phyloP scores from a whole-genome alignment of 1,139 yeast genomes.

The Magnusiomyces starmeri region DNA sequence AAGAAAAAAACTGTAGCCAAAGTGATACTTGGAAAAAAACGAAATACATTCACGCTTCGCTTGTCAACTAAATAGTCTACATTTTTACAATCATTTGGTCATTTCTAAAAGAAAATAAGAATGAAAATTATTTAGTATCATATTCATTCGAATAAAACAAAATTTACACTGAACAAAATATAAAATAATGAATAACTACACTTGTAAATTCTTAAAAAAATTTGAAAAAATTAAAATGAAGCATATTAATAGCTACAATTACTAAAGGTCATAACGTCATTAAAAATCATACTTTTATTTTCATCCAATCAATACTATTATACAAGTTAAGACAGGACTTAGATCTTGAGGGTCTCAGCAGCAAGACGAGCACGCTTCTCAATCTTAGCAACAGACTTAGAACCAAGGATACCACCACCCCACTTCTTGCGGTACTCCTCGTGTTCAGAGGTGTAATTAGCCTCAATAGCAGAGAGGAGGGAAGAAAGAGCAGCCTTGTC shows the following conservation, averaged over 20 bases:
- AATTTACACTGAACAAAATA: too few species aligned
- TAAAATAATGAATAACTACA: too few species aligned
- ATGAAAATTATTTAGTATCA: too few species aligned
- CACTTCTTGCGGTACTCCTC: slow-evolving; percentile 96
- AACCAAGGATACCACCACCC: slow-evolving; percentile 99
- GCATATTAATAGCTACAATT: neutral
- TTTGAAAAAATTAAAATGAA: neutral
- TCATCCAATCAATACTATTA: slow-evolving; percentile 2
- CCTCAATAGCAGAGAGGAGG: slow-evolving; percentile 83
- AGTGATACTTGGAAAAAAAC: too few species aligned
- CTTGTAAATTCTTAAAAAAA: too few species aligned
- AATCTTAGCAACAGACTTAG: slow-evolving; percentile 76
- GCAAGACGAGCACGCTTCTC: slow-evolving; percentile 40
- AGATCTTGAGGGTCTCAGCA: slow-evolving; percentile 7
- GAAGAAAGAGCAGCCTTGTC: slow-evolving; percentile 93
- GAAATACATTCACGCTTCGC: too few species aligned
- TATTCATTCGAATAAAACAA: too few species aligned
- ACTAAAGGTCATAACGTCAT: slow-evolving; percentile 6
- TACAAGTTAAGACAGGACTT: neutral
- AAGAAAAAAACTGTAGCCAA: too few species aligned
- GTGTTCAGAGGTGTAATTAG: slow-evolving; percentile 87
- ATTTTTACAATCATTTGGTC: too few species aligned
- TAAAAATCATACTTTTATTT: slow-evolving; percentile 1
- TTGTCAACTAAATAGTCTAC: too few species aligned
- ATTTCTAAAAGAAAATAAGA: too few species aligned